Conservation (phyloP, 441 rosid species). For the Viola pubescens region DNA sequence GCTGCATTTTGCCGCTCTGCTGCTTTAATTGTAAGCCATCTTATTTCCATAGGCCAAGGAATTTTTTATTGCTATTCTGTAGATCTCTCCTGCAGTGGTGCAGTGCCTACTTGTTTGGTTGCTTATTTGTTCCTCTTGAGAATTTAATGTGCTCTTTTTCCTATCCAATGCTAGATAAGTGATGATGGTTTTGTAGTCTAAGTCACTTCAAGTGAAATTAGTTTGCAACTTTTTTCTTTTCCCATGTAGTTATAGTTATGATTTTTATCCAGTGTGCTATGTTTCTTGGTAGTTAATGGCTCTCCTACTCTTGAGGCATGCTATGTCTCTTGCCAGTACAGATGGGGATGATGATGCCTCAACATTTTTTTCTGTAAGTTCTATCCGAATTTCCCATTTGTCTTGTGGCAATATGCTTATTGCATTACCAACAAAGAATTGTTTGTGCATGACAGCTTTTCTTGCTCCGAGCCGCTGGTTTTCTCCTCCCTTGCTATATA, state of each 20-base stretch:
- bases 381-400: constrained; percentile 2
- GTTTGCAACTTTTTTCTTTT: too few relatives aligned
- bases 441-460: constrained; percentile 31
- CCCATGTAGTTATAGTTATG: background rate
- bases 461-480: constrained; percentile 78
- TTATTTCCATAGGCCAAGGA: constrained; percentile 1
- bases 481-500: constrained; percentile 93
- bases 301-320: constrained; percentile 80
- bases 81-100: too few relatives aligned
- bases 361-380: constrained; percentile 67
- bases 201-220: too few relatives aligned
- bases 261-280: background rate
- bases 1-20: constrained; percentile 93
- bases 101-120: too few relatives aligned
- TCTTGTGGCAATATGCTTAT: constrained; percentile 1
- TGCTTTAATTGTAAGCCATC: constrained; percentile 59
- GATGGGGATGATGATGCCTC: constrained; percentile 71
- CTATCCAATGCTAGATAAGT: too few relatives aligned
- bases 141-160: too few relatives aligned
- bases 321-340: constrained; percentile 47
- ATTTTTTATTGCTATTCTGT: background rate
- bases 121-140: too few relatives aligned
- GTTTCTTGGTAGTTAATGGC: constrained; percentile 56
- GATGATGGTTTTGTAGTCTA: too few relatives aligned
- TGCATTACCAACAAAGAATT: too few relatives aligned